Base-by-base conservation (phyloP, 768 basidiomycete species). In the Zangia roseola region DNA sequence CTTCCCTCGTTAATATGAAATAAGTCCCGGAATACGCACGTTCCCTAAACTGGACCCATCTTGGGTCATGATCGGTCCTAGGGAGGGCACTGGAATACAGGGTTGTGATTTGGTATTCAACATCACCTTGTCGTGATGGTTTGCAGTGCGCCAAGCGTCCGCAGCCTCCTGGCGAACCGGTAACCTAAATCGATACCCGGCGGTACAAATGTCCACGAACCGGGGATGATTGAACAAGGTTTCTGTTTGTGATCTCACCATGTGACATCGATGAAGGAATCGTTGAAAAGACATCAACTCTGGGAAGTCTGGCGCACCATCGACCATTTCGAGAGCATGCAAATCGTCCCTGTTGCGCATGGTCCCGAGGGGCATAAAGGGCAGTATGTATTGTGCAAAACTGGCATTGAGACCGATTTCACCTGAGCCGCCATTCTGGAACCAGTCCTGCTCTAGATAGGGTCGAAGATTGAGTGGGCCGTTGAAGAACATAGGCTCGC, bases 381-480 rank as follows among this genome's bases (percentile, higher is more conserved):
- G 74, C 10, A 79, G 66, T 13, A 62, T 67, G 52, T 69, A 74
- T 21, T 59, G 69, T 53, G 71, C 77, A 54, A 71, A 79, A 20
- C 73, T 70, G 28, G 79, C 70, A 12, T 70, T 65, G 30, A 76
- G 49, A 20, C 63, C 68, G 21, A 77, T 71, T 49, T 75, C 75
- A 5, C 55, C 60, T 0, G 58, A 52, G 2, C 80, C 80, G 0
- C 79, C 78, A 4, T 52, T 51, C 16, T 67, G 52, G 40, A 69
- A 69, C 80, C 79, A 81, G 13, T 69, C 60, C 26, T 61, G 50
- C 53, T 79, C 72, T 21, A 79, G 68, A 51, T 73, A 75, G 12
- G 77, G 74, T 5, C 81, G 70, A 35, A 82, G 50, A 59, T 79
- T 81, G 9, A 79, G 52, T 7, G 79, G 80, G 4, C 79, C 80